Conservation (phyloP, 2,329 filamentous ascomycete species). For the Trichoderma sp. region DNA sequence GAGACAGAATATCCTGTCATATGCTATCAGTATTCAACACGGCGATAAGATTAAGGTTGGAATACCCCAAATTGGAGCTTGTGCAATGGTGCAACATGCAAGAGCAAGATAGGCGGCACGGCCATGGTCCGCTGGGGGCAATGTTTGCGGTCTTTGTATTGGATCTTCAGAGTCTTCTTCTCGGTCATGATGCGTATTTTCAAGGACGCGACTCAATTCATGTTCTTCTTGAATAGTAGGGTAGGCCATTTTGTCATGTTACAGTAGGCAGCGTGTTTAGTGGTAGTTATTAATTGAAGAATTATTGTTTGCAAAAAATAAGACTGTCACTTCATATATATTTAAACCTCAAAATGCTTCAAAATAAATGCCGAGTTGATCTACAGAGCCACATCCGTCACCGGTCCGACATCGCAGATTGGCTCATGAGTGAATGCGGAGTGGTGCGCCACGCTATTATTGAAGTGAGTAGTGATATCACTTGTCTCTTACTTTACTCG, state of each 20-base stretch:
- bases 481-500: not conserved
- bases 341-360: not conserved
- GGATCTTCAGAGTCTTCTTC: not conserved
- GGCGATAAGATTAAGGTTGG: not conserved
- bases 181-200: not conserved
- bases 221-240: not conserved
- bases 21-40: not conserved
- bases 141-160: not conserved
- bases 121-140: constrained; percentile 33
- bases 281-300: not conserved
- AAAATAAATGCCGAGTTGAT: not conserved
- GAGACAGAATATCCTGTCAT: constrained; percentile 60
- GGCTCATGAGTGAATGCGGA: not conserved
- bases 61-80: constrained; percentile 35
- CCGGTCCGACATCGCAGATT: constrained; percentile 6
- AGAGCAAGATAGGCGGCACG: constrained; percentile 31
- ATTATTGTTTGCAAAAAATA: not conserved
- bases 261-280: not conserved
- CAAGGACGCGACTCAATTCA: not conserved
- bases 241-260: not conserved
- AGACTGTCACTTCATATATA: not conserved
- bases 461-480: not conserved
- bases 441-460: not conserved
- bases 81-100: constrained; percentile 32
- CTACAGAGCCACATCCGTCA: constrained; percentile 7